Base-by-base conservation (phyloP, 768 basidiomycete genomes). In the Dentipellis fragilis region DNA sequence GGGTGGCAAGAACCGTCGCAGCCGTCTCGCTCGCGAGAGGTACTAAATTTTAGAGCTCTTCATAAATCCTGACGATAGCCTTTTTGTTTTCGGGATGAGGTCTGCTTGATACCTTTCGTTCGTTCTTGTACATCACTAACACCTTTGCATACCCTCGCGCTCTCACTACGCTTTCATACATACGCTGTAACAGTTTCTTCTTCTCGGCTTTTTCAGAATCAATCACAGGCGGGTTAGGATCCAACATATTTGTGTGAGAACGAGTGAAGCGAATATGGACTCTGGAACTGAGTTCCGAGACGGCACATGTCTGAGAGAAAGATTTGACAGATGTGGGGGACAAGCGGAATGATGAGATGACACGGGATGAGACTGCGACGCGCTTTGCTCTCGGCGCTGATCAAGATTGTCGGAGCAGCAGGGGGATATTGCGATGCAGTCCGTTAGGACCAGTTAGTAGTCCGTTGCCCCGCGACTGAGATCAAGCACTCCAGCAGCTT, bases 191-290 rank as follows among this genome's bases (percentile, higher is more conserved):
- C 42, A 45, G 54, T 60, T 55, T 58, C 47, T 48, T 5, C 8
- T 48, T 46, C 54, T 58, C 39, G 51, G 54, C 54, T 60, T 58
- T 51, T 36, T 46, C 21, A 22, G 39, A 60, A 58, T 52, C 37
- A n/a, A 49, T 35, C 14, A n/a, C 50, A 22, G 59, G 57, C 48
- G 38, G 51, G 57, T 60, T 58, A 36, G 59, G 59, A 58, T 54
- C 53, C 36, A n/a, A 14, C n/a, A 3, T 35, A 10, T n/a, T 45
- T 45, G 16, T 1, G 36, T 45, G 51, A 49, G 46, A 45, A 12
- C 21, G 22, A 17, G 29, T 29, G 29, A 29, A 29, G 29, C 29
- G 6, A 29, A 6, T 29, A 29, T 29, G 29, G 29, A 29, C 29
- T 29, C 29, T 3, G 29, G 29, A 29, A 29, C 29, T 3, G 29